phyloP scores from a whole-genome alignment of 352 stramenopile species.

The Phytophthora melonis region DNA sequence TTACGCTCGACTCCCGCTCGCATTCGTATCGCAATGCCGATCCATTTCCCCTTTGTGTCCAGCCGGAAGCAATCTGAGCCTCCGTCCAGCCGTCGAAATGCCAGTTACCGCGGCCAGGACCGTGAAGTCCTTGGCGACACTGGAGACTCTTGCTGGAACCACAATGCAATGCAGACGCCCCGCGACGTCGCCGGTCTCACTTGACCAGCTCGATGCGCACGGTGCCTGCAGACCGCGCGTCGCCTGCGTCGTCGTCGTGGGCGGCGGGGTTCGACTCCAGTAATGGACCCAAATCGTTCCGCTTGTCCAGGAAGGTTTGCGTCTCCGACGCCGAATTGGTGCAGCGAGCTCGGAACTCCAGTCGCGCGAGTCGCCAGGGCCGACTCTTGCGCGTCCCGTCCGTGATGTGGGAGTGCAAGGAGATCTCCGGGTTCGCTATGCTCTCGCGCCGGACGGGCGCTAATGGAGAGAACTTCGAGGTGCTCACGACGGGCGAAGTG shows the following conservation, averaged over 20 bases:
- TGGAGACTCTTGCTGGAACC: conserved; percentile 23
- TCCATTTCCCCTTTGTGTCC: conserved; percentile 39
- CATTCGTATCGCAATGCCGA: conserved; percentile 25
- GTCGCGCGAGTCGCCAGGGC: conserved; percentile 23
- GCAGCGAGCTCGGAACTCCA: conserved; percentile 36
- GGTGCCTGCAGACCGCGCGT: conserved; percentile 25
- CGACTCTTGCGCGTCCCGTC: conserved; percentile 31
- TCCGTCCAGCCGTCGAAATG: not conserved
- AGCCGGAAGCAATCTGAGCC: conserved; percentile 14
- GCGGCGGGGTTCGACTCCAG: conserved; percentile 15
- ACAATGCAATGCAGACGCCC: conserved; percentile 4
- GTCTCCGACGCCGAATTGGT: conserved; percentile 45
- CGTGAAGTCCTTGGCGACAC: conserved; percentile 20
- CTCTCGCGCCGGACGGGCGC: conserved; percentile 33
- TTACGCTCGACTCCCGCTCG: not conserved
- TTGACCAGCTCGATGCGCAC: conserved; percentile 37
- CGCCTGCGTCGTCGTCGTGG: conserved; percentile 23
- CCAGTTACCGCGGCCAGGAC: not conserved
- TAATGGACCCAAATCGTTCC: conserved; percentile 10
- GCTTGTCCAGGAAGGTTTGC: conserved; percentile 29
- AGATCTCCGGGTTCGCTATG: conserved; percentile 38
- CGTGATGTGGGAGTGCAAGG: conserved; percentile 47
- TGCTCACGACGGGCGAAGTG: conserved; percentile 48
- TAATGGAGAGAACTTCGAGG: conserved; percentile 35
- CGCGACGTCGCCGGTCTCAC: conserved; percentile 15